Base-by-base conservation (phyloP, 2,329 filamentous ascomycete species). In the Aplosporella prunicola region DNA sequence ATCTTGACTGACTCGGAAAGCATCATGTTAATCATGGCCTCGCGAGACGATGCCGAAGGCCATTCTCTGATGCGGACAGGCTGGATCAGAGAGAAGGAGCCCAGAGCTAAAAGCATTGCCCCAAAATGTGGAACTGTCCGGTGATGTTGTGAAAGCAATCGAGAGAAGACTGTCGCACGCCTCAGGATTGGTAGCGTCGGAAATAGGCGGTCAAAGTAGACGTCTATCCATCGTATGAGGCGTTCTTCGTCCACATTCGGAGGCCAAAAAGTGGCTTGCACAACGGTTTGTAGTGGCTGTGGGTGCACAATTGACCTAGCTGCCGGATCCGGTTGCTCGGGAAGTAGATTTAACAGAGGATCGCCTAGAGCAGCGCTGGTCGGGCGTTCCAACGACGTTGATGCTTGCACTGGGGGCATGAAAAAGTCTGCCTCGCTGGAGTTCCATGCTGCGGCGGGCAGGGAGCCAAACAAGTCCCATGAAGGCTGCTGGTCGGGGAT, bases 141-240 rank as follows among this genome's bases (percentile, higher is more conserved):
- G 43, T 66, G 62, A 29, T 63, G 62, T n/a, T 58, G 61, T 5
- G 51, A 48, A 20, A 65, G 47, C 49, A 65, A 62, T 9, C 57
- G 54, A n/a, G 53, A 61, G 40, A 60, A 65, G n/a, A 66, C 42
- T 8, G 54, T 55, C 1, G 59, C 60, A 2, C 60, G 52, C 43
- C 57, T 62, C 4, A 66, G 40, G 3, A 66, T 55, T 2, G 63
- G 63, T 22, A 65, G 47, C 0, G 62, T 66, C 4, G 61, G 58
- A 40, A 66, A 61, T 25, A 66, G 42, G 13, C 62, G 59, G 34
- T 64, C 62, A 41, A 66, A 66, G 39, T 63, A 65, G 3, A 65
- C 60, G 28, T 65, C 61, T 13, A 66, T 55, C 51, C 51, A 53
- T 1, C 48, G 49, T 9, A 53, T 38, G 16, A 66, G 54, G 15